Evolutionary conservation across 2,329 filamentous ascomycete species (phyloP).

Genomic region (Thielaviopsis populi): DNA sequence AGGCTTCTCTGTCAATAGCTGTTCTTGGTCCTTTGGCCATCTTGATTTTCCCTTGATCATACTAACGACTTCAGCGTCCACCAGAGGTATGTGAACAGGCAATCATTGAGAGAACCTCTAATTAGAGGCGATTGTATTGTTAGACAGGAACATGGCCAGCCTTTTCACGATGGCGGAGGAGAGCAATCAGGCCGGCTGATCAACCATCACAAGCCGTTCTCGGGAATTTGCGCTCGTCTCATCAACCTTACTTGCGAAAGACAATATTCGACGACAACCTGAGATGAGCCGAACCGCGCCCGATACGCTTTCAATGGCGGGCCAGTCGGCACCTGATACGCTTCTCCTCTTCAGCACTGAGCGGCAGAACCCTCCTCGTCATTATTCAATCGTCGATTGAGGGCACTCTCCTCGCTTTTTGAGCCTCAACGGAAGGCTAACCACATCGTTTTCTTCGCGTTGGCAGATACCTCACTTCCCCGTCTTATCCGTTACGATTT

Average conservation of each 20-base stretch:
- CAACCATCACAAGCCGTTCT: constrained; percentile 16
- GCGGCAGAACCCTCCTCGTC: constrained; percentile 54
- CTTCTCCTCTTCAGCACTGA: constrained; percentile 48
- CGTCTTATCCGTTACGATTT: constrained; percentile 36
- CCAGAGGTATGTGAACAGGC: constrained; percentile 15
- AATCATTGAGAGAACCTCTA: not conserved
- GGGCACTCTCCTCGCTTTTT: constrained; percentile 57
- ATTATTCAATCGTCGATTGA: constrained; percentile 25
- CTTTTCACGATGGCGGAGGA: constrained; percentile 41
- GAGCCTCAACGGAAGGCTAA: constrained; percentile 46
- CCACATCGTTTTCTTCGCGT: constrained; percentile 24
- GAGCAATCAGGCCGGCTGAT: constrained; percentile 40
- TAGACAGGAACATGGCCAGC: constrained; percentile 21
- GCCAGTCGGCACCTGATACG: constrained; percentile 33
- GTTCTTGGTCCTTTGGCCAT: constrained; percentile 14
- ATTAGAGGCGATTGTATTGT: constrained; percentile 11
- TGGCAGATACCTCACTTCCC: constrained; percentile 51
- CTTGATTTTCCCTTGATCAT: constrained; percentile 7
- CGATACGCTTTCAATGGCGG: constrained; percentile 18
- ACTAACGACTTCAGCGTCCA: constrained; percentile 15
- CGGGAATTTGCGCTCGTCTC: not conserved
- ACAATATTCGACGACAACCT: constrained; percentile 2
- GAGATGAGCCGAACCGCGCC: constrained; percentile 17
- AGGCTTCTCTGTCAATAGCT: not conserved
- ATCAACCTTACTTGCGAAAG: constrained; percentile 1